Evolutionary conservation across 2,329 filamentous ascomycete genomes (phyloP).

Genomic region (Colletotrichum liaoningense): DNA sequence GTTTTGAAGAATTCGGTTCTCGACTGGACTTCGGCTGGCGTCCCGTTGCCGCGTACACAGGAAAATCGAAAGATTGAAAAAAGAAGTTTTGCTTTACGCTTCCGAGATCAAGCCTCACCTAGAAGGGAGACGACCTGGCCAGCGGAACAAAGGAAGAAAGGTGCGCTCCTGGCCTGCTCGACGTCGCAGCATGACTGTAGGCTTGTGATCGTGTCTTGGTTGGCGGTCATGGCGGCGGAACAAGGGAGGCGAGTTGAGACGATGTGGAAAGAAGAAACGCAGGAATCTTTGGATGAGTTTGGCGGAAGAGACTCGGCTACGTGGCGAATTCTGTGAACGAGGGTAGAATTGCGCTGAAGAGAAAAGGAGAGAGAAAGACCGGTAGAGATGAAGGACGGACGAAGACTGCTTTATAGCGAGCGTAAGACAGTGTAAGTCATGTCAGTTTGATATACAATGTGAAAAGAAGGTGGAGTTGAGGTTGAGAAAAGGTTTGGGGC

Average conservation of each 20-base stretch:
- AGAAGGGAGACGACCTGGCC: constrained; percentile 4
- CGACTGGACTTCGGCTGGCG: constrained; percentile 18
- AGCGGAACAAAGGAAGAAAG: constrained; percentile 32
- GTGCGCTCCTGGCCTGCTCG: constrained; percentile 34
- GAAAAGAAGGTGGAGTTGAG: constrained; percentile 24
- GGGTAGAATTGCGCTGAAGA: constrained; percentile 36
- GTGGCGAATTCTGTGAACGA: constrained; percentile 33
- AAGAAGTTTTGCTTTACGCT: constrained; percentile 18
- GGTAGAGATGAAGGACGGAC: constrained; percentile 1
- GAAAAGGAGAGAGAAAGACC: not conserved
- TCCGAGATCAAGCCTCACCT: not conserved
- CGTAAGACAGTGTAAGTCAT: not conserved
- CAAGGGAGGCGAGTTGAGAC: constrained; percentile 32
- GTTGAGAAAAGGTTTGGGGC: constrained; percentile 36
- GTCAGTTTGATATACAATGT: not conserved
- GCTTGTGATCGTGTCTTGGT: not conserved
- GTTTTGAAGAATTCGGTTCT: constrained; percentile 1
- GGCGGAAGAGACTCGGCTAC: constrained; percentile 32
- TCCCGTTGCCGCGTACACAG: constrained; percentile 17
- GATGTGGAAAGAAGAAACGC: constrained; percentile 9
- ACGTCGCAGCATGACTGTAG: constrained; percentile 3
- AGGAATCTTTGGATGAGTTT: constrained; percentile 26
- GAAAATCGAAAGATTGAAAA: constrained; percentile 15
- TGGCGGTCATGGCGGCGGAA: constrained; percentile 20
- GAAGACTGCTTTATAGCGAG: constrained; percentile 33